Evolutionary conservation across 805 yeast genomes (phyloP).

Genomic region (Kurtzmaniella cleridarum): DNA sequence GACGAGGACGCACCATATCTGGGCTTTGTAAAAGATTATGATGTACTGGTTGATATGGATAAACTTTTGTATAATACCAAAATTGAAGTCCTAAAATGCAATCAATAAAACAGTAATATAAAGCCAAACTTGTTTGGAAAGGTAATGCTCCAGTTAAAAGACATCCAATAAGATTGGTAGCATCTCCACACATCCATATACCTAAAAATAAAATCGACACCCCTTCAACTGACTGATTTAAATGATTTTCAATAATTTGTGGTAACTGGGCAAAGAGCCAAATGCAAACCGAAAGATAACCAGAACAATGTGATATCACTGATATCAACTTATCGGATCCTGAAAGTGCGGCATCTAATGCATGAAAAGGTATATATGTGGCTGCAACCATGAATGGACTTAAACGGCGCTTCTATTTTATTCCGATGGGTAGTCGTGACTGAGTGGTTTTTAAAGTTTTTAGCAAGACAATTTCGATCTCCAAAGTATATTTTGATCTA

Average conservation of each 20-base stretch:
- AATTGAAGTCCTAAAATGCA: constrained; percentile 62
- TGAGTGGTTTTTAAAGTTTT: too few species aligned
- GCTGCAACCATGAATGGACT: too few species aligned
- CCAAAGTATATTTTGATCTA: too few species aligned
- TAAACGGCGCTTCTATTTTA: too few species aligned
- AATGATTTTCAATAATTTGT: constrained; percentile 55
- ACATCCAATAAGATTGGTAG: constrained; percentile 62
- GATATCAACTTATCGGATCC: constrained; percentile 2
- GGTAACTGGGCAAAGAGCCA: constrained; percentile 76
- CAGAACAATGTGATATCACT: constrained; percentile 9
- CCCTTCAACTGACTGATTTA: constrained; percentile 31
- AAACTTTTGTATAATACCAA: constrained; percentile 56
- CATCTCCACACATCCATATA: constrained; percentile 35
- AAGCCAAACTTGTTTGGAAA: constrained; percentile 71
- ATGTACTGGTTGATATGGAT: constrained; percentile 33
- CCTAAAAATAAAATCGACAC: constrained; percentile 25
- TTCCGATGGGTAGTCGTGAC: too few species aligned
- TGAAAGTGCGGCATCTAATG: not conserved
- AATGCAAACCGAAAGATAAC: constrained; percentile 38
- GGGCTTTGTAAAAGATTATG: constrained; percentile 36
- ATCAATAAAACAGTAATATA: constrained; percentile 74
- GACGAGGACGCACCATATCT: constrained; percentile 22
- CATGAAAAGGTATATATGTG: not conserved
- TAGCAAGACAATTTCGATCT: too few species aligned
- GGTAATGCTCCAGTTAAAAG: constrained; percentile 68